Conservation (phyloP, 805 yeast species). For the Groenewaldozyma salmanticensis region DNA sequence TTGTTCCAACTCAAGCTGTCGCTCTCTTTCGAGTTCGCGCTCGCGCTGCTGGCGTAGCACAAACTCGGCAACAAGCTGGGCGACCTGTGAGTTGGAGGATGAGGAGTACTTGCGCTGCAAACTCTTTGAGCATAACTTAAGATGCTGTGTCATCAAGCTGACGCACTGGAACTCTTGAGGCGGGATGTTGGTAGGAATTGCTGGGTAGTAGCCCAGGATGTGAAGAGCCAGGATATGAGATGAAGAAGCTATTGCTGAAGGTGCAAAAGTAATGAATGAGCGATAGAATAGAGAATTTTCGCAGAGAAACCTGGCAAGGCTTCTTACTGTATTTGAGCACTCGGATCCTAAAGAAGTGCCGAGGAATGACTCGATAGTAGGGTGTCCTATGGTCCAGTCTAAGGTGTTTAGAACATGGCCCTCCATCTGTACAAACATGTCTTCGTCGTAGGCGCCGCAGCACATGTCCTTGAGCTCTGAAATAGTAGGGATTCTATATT, state of each 20-base stretch:
- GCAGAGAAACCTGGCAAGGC: constrained; percentile 29
- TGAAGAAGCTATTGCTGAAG: constrained; percentile 29
- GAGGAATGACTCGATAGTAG: constrained; percentile 41
- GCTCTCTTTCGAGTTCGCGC: constrained; percentile 1
- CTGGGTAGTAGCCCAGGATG: constrained; percentile 12
- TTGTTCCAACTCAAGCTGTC: constrained; percentile 8
- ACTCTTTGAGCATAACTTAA: constrained; percentile 28
- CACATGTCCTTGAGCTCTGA: constrained; percentile 64
- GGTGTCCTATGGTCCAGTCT: constrained; percentile 63
- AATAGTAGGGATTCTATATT: constrained; percentile 67
- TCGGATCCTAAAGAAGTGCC: constrained; percentile 15
- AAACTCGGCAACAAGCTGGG: constrained; percentile 25
- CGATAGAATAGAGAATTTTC: constrained; percentile 30
- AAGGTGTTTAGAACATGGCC: constrained; percentile 61
- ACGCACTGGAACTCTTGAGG: constrained; percentile 23
- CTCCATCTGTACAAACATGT: constrained; percentile 67
- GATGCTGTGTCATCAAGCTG: constrained; percentile 26
- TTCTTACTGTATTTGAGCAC: constrained; percentile 13
- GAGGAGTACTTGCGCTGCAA: constrained; percentile 31
- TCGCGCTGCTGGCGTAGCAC: constrained; percentile 19
- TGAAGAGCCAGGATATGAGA: constrained; percentile 22
- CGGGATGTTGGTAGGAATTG: constrained; percentile 11
- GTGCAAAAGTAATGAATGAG: constrained; percentile 20
- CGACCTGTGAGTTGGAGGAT: constrained; percentile 23
- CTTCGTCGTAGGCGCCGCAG: constrained; percentile 53